Percentiles rank a stretch among this genome's conserved stretches.
phyloP scores from a whole-genome alignment of 495 filamentous ascomycete genomes.

The Hypoxylon trugodes region DNA sequence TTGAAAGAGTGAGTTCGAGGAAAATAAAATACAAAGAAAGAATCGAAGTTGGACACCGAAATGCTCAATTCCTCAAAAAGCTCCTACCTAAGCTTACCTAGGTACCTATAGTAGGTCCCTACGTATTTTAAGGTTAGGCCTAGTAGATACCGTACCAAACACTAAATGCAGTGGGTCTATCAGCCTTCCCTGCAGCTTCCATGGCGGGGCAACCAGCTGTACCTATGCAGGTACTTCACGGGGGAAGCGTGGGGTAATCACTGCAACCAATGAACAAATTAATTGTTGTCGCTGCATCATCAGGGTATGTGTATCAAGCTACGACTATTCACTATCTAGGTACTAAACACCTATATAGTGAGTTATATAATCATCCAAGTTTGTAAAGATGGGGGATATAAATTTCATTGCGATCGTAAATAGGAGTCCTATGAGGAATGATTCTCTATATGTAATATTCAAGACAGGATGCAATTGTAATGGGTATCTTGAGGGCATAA shows the following conservation, averaged over 20 bases:
- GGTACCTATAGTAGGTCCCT: too few relatives aligned
- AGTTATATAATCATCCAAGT: neutral
- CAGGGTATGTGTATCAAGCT: neutral
- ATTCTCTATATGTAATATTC: constrained; percentile 25
- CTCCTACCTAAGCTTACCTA: too few relatives aligned
- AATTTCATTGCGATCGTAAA: constrained; percentile 31
- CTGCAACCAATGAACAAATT: constrained; percentile 15
- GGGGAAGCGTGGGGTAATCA: constrained; percentile 24
- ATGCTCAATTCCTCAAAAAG: too few relatives aligned
- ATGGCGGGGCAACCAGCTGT: constrained; percentile 17
- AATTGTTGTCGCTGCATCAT: too few relatives aligned
- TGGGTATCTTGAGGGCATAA: constrained; percentile 38
- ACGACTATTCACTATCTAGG: neutral
- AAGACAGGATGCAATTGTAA: constrained; percentile 28
- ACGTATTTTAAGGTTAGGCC: too few relatives aligned
- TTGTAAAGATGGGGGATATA: neutral
- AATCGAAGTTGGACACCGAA: too few relatives aligned
- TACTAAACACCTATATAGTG: neutral
- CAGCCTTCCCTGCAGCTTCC: constrained; percentile 7
- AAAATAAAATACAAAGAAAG: too few relatives aligned
- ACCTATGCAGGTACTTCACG: constrained; percentile 28
- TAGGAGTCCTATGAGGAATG: constrained; percentile 17
- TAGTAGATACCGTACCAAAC: constrained; percentile 8
- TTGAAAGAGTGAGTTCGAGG: neutral
- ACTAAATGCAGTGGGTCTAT: constrained; percentile 15